Percentiles rank a stretch among this genome's conserved stretches.
phyloP scores from a whole-genome alignment of 2,329 filamentous ascomycete genomes.

The Paraconiothyrium sp. region DNA sequence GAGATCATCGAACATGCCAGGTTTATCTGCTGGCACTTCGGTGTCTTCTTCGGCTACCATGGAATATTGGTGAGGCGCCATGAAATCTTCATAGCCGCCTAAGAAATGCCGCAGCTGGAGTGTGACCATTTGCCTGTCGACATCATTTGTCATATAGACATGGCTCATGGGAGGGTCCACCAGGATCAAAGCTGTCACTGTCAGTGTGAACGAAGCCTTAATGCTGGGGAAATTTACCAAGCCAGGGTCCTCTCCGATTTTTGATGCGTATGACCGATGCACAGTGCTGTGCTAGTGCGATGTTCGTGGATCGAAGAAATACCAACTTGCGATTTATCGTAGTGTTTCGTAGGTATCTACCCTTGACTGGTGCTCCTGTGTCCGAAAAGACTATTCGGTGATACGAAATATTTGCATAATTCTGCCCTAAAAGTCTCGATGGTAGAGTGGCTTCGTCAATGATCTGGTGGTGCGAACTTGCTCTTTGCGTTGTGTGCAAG shows the following conservation, averaged over 20 bases:
- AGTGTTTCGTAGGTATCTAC: constrained; percentile 14
- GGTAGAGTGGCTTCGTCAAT: constrained; percentile 24
- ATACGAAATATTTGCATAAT: constrained; percentile 25
- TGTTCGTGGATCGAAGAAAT: constrained; percentile 23
- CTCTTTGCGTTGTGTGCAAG: constrained; percentile 33
- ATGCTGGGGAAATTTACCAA: no score
- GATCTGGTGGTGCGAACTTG: constrained; percentile 13
- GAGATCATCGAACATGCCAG: constrained; percentile 27
- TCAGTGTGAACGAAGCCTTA: no score
- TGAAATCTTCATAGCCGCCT: constrained; percentile 5
- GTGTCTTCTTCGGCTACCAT: no score
- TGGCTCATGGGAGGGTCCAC: constrained; percentile 29
- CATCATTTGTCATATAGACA: no score
- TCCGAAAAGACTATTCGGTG: constrained; percentile 23
- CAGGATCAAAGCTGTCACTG: constrained; percentile 23
- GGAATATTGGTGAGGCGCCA: constrained; percentile 1
- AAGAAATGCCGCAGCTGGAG: constrained; percentile 15
- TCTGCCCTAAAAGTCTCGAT: constrained; percentile 16
- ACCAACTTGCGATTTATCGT: constrained; percentile 26
- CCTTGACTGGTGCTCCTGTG: neutral
- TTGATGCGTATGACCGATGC: constrained; percentile 24
- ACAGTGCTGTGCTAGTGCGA: constrained; percentile 27
- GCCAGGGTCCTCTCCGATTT: constrained; percentile 5
- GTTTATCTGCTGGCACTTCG: no score
- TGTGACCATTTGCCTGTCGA: neutral